Percentiles rank a stretch among this genome's conserved stretches.
Evolutionary conservation across 2,329 filamentous ascomycete genomes (phyloP).

Genomic region (Fusarium scirpi): DNA sequence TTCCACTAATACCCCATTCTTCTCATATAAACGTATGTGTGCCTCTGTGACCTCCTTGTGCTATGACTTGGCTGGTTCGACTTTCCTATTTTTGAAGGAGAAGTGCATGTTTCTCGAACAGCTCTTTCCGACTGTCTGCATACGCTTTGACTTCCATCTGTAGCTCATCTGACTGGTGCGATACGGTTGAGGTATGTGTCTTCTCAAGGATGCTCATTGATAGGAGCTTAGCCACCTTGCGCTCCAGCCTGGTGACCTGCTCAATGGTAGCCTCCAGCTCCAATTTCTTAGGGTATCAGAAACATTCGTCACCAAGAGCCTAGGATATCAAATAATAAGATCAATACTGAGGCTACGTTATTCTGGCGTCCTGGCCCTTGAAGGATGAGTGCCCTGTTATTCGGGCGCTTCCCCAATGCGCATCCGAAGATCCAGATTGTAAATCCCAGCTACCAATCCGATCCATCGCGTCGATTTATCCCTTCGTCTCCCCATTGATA

Average conservation of each 20-base stretch:
- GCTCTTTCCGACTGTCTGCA: not conserved
- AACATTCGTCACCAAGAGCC: too few relatives aligned
- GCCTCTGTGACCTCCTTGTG: not conserved
- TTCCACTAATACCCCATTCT: accelerated
- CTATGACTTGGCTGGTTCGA: not conserved
- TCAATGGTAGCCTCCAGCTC: too few relatives aligned
- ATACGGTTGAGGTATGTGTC: not conserved
- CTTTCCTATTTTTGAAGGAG: accelerated
- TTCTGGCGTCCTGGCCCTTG: too few relatives aligned
- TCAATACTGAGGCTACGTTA: too few relatives aligned
- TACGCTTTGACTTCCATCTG: not conserved
- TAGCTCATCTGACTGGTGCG: not conserved
- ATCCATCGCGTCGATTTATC: not conserved
- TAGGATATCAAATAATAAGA: accelerated
- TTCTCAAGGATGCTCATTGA: too few relatives aligned
- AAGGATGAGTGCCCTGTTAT: too few relatives aligned
- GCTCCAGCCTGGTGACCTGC: too few relatives aligned
- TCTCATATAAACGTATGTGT: not conserved
- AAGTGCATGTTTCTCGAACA: not conserved
- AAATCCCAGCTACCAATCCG: not conserved
- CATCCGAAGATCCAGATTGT: too few relatives aligned
- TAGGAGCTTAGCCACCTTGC: too few relatives aligned
- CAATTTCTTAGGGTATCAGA: too few relatives aligned
- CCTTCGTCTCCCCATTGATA: not conserved
- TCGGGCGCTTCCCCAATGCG: too few relatives aligned